Base-by-base conservation (phyloP, 1,139 yeast species). In the Schwanniomyces etchellsii region DNA sequence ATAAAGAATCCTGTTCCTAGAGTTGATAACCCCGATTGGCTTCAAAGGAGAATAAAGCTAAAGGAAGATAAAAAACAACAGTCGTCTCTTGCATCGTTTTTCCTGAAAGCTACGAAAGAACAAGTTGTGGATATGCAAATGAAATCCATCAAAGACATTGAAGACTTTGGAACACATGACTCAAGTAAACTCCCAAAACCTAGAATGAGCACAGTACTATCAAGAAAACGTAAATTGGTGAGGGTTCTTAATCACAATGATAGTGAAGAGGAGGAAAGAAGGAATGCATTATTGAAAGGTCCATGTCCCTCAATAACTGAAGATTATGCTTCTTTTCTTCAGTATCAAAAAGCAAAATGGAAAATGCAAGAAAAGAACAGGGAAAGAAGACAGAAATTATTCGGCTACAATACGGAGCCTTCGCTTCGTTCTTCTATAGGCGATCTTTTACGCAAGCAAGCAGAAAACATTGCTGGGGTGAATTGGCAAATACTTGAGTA, bases 21-120 rank as follows among this genome's bases (percentile, higher is more conserved):
- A 42, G 89, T 93, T 7, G 75, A 77, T 5, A 97, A 91, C 48
- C 99, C 99, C 0, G 95, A 83, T 22, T 93, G 99, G 99, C 67
- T 93, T 31, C 73, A 70, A 39, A 78, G 70, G 45, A 72, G 72
- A 38, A 76, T 91, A 34, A 65, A 70, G 3, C 57, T 57, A 6
- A 70, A 68, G 36, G 76, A 74, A 36, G 93, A 84, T 49, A 74
- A 74, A 33, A 69, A 74, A 44, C 85, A 85, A 48, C 97, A 91
- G 53, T 64, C 76, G 2, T 72, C 77, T 0, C 61, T 91, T 28
- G 56, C 70, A 1, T 56, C 60, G 1, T 88, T 86, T 48, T 81
- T 85, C 42, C 40, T 52, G 3, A 60, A 61, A 20, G 50, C 72
- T 11, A 47, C 60, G 5, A 57, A 61, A 33, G 50, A 47, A 4